Base-by-base conservation (phyloP, 371 early-diverging fungal species). In the Chytridiales sp. region DNA sequence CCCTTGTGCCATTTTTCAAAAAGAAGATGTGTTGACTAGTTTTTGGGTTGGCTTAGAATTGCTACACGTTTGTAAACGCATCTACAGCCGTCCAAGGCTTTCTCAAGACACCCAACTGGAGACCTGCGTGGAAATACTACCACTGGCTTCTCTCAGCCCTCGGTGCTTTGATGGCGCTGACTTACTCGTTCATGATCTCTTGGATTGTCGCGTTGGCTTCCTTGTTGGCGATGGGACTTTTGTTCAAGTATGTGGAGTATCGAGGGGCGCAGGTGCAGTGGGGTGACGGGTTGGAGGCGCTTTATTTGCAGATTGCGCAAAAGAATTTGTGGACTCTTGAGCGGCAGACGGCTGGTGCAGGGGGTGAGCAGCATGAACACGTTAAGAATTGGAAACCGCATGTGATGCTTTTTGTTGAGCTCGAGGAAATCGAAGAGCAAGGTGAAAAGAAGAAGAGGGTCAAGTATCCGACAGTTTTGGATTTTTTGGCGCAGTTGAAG, bases 361-460 rank as follows among this genome's bases (percentile, higher is more conserved):
- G n/a, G n/a, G n/a, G n/a, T n/a, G n/a, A n/a, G n/a, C n/a, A n/a
- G n/a, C n/a, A n/a, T n/a, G 35, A 49, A 22, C 57, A 59, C 26
- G 50, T 59, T 31, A 54, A 49, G 29, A 70, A 72, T 36, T 72
- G 73, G 73, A 27, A 65, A 11, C 74, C 74, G 36, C 74, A 73
- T 39, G 41, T 73, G 8, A 42, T 70, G 24, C 27, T 50, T 29
- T 59, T 73, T 26, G 49, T 69, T 1, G 39, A 68, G 35, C 35
- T 63, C 30, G 29, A 65, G 35, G 42, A 48, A 11, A 27, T 15
- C 26, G 50, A 55, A 32, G 46, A 24, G 15, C 31, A 47, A 15
- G 50, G 24, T 41, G 64, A 47, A 3, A 17, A n/a, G 13, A 17
- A 32, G 40, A 26, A 24, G 41, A 19, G 11, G 43, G 40, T 59